These are phyloP conservation scores for Craspedostauros australis DNA, from an alignment of 108 stramenopile genomes.

Conservation along the genomic window DNA sequence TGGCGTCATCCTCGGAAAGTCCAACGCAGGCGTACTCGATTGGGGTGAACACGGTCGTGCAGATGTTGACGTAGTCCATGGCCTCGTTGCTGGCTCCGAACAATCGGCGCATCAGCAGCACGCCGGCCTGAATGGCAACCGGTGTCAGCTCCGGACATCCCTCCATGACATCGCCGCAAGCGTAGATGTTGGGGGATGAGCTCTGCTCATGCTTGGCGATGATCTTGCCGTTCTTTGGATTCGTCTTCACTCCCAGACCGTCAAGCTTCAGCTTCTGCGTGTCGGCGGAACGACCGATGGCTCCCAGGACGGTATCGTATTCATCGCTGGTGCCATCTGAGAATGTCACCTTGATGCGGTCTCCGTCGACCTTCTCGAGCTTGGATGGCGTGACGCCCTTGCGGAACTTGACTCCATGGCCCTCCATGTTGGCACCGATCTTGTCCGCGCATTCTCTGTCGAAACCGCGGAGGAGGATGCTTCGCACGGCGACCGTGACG, in stretches of 20 bases:
- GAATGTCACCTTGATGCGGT: constrained; percentile 81
- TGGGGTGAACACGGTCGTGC: constrained; percentile 97
- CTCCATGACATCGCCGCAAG: constrained; percentile 97
- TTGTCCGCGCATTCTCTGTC: constrained; percentile 91
- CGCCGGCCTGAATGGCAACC: constrained; percentile 95
- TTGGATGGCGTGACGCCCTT: constrained; percentile 69
- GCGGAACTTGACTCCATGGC: constrained; percentile 81
- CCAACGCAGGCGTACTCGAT: constrained; percentile 95
- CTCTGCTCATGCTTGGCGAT: constrained; percentile 81
- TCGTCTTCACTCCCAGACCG: constrained; percentile 60
- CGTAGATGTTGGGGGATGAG: constrained; percentile 87
- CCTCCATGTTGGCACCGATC: constrained; percentile 82
- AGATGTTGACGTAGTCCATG: constrained; percentile 91
- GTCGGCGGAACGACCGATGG: constrained; percentile 92
- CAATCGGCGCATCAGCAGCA: constrained; percentile 80
- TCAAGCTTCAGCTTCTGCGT: constrained; percentile 83
- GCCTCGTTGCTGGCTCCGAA: constrained; percentile 80
- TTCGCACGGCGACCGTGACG: constrained; percentile 93
- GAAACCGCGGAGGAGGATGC: constrained; percentile 94
- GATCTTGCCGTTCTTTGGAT: constrained; percentile 80
- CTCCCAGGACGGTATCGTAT: constrained; percentile 88
- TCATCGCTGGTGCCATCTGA: constrained; percentile 67
- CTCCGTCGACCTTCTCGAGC: constrained; percentile 70
- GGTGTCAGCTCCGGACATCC: constrained; percentile 97
- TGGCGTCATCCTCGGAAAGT: constrained; percentile 92